phyloP scores from a whole-genome alignment of 2,329 filamentous ascomycete genomes.

The Cercospora sesami region DNA sequence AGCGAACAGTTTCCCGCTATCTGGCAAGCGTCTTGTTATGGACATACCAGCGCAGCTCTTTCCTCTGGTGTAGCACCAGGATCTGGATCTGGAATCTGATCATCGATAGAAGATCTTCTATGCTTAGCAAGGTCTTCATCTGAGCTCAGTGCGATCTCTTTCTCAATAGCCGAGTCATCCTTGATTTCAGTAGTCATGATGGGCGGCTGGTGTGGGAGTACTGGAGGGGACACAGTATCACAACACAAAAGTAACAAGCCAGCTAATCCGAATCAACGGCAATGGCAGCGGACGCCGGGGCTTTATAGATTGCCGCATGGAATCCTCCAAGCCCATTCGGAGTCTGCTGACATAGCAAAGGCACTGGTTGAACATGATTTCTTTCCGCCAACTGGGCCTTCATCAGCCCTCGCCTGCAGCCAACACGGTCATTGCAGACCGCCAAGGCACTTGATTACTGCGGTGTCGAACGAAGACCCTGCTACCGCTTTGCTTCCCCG shows the following conservation, averaged over 20 bases:
- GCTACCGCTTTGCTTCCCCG: conserved; percentile 10
- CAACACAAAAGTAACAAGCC: neutral
- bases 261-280: conserved; percentile 1
- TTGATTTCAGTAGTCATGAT: conserved; percentile 15
- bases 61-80: conserved; percentile 17
- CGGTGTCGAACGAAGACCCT: conserved; percentile 4
- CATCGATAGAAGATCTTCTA: neutral
- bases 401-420: conserved; percentile 8
- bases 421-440: neutral
- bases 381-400: neutral
- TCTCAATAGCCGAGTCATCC: conserved; percentile 7
- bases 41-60: conserved; percentile 15
- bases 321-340: neutral
- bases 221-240: neutral
- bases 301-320: conserved; percentile 12
- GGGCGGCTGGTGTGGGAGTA: conserved; percentile 5
- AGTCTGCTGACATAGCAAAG: conserved; percentile 6
- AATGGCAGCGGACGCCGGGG: neutral
- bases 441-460: conserved; percentile 15
- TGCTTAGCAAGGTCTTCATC: conserved; percentile 10
- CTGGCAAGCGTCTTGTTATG: neutral
- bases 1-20: neutral
- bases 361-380: neutral
- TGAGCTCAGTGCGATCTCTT: conserved; percentile 16
- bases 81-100: conserved; percentile 22